Evolutionary conservation across 2,329 filamentous ascomycete genomes (phyloP).

Genomic region (Colletotrichum neosansevieriae): DNA sequence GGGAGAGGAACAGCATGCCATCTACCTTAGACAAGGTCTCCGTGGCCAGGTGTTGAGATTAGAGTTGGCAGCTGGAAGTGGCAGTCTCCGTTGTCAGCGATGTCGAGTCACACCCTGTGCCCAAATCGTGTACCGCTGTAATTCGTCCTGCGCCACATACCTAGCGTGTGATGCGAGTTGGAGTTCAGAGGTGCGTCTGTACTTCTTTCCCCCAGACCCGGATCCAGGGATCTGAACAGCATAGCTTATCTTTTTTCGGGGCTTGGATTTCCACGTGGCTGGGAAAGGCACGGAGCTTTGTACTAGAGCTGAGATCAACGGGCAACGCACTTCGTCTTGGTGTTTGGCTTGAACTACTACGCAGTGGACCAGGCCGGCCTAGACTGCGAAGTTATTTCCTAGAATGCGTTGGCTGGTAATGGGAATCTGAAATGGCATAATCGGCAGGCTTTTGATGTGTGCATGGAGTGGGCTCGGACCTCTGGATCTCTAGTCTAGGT

Average conservation of each 20-base stretch:
- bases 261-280: constrained; percentile 31
- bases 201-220: constrained; percentile 7
- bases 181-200: background rate
- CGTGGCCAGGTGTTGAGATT: constrained; percentile 3
- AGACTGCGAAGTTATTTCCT: constrained; percentile 22
- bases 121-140: background rate
- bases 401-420: constrained; percentile 23
- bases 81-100: background rate
- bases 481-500: background rate
- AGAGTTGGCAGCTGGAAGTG: background rate
- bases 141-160: background rate
- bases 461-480: background rate
- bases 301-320: constrained; percentile 33
- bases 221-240: constrained; percentile 34
- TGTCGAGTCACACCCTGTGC: constrained; percentile 15
- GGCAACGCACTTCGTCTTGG: constrained; percentile 33
- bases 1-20: constrained; percentile 6
- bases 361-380: background rate
- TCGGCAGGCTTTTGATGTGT: constrained; percentile 3
- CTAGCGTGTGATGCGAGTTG: background rate
- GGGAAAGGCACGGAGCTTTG: constrained; percentile 35
- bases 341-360: constrained; percentile 20
- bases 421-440: constrained; percentile 18
- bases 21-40: constrained; percentile 15
- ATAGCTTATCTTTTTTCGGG: constrained; percentile 36